Evolutionary conservation across 2,329 filamentous ascomycete species (phyloP).

Genomic region (Orbilia ellipsospora): DNA sequence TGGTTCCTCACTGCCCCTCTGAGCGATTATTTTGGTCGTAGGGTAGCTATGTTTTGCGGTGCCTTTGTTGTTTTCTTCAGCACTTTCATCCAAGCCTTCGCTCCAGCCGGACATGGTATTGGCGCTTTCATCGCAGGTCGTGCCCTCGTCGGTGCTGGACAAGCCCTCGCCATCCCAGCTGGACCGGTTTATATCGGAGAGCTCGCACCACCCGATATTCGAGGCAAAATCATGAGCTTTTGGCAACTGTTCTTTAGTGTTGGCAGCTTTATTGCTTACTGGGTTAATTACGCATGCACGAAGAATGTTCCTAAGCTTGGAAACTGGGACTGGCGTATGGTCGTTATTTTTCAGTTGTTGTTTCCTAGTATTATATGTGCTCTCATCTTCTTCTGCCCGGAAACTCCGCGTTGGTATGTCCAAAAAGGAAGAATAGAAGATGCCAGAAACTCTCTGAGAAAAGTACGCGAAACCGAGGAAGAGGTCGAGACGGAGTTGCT

Average conservation of each 20-base stretch:
- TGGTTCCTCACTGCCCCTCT: slow-evolving; percentile 76
- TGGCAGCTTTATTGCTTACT: slow-evolving; percentile 73
- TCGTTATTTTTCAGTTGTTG: slow-evolving; percentile 77
- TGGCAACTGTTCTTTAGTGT: slow-evolving; percentile 77
- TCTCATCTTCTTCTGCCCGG: slow-evolving; percentile 74
- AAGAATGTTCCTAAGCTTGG: slow-evolving; percentile 64
- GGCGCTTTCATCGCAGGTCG: slow-evolving; percentile 76
- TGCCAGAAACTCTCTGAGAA: slow-evolving; percentile 69
- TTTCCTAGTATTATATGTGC: slow-evolving; percentile 72
- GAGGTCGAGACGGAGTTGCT: slow-evolving; percentile 75
- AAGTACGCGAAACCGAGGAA: slow-evolving; percentile 73
- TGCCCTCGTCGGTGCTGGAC: slow-evolving; percentile 75
- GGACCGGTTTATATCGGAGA: slow-evolving; percentile 79
- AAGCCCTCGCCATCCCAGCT: slow-evolving; percentile 74
- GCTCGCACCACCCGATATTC: slow-evolving; percentile 72
- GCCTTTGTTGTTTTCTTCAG: slow-evolving; percentile 74
- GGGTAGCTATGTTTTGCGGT: slow-evolving; percentile 70
- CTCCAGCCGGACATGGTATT: slow-evolving; percentile 69
- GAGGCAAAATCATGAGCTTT: slow-evolving; percentile 75
- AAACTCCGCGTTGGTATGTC: slow-evolving; percentile 76
- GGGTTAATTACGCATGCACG: slow-evolving; percentile 74
- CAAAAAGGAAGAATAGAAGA: slow-evolving; percentile 71
- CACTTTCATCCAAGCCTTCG: slow-evolving; percentile 76
- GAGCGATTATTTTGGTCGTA: slow-evolving; percentile 60
- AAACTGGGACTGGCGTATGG: slow-evolving; percentile 79